phyloP scores from a whole-genome alignment of 441 rosid genomes.

The Erodium chrysanthum region DNA sequence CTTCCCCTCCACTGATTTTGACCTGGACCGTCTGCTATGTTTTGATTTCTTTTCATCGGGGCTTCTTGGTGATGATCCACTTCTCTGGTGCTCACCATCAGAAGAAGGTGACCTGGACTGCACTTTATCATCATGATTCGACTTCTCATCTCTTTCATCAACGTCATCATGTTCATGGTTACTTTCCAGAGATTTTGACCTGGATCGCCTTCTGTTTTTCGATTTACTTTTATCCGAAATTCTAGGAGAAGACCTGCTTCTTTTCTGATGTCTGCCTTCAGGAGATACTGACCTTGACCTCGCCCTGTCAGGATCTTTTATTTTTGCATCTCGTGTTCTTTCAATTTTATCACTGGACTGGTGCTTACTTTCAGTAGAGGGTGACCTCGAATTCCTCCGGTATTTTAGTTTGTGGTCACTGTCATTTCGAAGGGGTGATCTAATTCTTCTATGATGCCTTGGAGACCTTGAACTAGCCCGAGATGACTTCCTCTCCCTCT shows the following conservation, averaged over 20 bases:
- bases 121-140: constrained; percentile 39
- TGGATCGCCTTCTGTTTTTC: constrained; percentile 39
- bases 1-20: constrained; percentile 18
- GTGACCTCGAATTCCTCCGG: constrained; percentile 52
- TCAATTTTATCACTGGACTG: constrained; percentile 32
- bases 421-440: constrained; percentile 46
- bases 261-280: constrained; percentile 32
- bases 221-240: constrained; percentile 36
- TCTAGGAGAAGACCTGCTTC: constrained; percentile 43
- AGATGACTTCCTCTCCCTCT: constrained; percentile 39
- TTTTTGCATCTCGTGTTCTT: constrained; percentile 33
- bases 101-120: constrained; percentile 33
- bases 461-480: constrained; percentile 60
- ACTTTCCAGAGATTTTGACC: constrained; percentile 49
- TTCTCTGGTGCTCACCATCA: constrained; percentile 32
- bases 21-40: constrained; percentile 10
- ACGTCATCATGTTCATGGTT: constrained; percentile 28
- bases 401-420: constrained; percentile 34
- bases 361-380: constrained; percentile 35
- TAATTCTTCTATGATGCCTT: constrained; percentile 37
- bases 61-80: constrained; percentile 38
- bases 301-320: constrained; percentile 30
- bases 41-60: constrained; percentile 11
- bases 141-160: constrained; percentile 41
- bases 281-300: constrained; percentile 48